These are phyloP conservation scores for Xylaria sp. DNA, from an alignment of 2,329 filamentous ascomycete species.

Conservation along the genomic window DNA sequence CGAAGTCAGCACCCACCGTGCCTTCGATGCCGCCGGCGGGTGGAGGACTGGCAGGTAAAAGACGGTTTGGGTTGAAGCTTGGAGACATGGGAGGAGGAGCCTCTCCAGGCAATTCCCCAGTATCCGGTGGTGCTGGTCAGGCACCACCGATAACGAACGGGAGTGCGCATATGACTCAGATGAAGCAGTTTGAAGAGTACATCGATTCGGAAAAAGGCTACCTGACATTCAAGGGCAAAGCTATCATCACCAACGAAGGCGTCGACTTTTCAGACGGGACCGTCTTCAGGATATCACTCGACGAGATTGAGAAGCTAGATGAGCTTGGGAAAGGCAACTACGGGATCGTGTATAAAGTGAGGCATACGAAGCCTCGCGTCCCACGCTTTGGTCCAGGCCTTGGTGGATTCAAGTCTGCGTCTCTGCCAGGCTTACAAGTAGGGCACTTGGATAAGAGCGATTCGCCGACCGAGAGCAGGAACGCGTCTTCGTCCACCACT, in stretches of 20 bases:
- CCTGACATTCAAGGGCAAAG: slow-evolving; percentile 90
- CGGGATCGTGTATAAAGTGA: slow-evolving; percentile 95
- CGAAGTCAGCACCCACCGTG: slow-evolving; percentile 56
- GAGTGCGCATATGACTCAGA: slow-evolving; percentile 48
- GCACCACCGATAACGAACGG: slow-evolving; percentile 37
- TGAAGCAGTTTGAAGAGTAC: slow-evolving; percentile 71
- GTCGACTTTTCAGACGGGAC: slow-evolving; percentile 91
- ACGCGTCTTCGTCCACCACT: slow-evolving; percentile 56
- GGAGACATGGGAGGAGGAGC: slow-evolving; percentile 51
- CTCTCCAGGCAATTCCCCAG: slow-evolving; percentile 47
- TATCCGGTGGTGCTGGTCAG: slow-evolving; percentile 39
- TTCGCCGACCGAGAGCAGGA: slow-evolving; percentile 27
- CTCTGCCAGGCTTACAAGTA: slow-evolving; percentile 43
- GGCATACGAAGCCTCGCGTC: slow-evolving; percentile 70
- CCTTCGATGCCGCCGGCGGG: slow-evolving; percentile 37
- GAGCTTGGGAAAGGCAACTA: slow-evolving; percentile 98
- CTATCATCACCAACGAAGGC: slow-evolving; percentile 82
- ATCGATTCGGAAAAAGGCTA: slow-evolving; percentile 91
- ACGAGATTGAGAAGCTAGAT: slow-evolving; percentile 87
- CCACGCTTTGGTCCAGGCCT: slow-evolving; percentile 64
- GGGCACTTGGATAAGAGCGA: slow-evolving; percentile 34
- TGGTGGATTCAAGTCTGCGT: slow-evolving; percentile 48
- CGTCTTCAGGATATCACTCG: slow-evolving; percentile 90
- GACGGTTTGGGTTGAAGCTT: slow-evolving; percentile 63
- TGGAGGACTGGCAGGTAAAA: slow-evolving; percentile 62